Evolutionary conservation across 2,329 filamentous ascomycete genomes (phyloP), one percentile per base, ranked within the genome.

Genomic region (Fusarium oligoseptatum): DNA sequence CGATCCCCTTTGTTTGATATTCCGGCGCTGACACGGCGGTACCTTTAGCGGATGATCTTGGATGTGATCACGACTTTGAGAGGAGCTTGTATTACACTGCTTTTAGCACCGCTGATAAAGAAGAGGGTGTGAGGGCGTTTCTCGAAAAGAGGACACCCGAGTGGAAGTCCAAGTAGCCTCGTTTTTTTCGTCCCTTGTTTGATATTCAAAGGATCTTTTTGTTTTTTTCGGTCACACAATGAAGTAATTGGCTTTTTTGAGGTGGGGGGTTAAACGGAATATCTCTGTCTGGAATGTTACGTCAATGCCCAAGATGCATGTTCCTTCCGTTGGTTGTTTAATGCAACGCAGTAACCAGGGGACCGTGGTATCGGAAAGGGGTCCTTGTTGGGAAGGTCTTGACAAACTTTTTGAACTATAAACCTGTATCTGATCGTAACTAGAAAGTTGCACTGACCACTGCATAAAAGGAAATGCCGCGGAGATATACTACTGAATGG

Each of bases 61-160:
- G 79, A 1, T 72, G 64, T 1, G 79, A 81, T 57, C 78, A 82
- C 41, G 79, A 80, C 48, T 80, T 83, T 70, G 83, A 84, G 68
- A 74, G 81, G 39, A 77, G 76, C 66, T 67, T 84, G 48, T 84
- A 84, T 66, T 84, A 83, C 61, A 78, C 77, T 67, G 80, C 82
- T 3, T 83, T 84, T 68, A 80, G 81, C 15, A 81, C 80, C 1
- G 50, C 60, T 22, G 80, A 82, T 50, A 82, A 82, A 60, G 66
- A 68, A 27, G 80, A 81, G 62, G 80, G 80, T 34, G 77, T 81
- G 20, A 67, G 66, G 9, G 80, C 81, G 8, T 82, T 82, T 60
- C 69, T 82, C 8, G 76, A 81, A 34, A 82, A 77, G 72, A 71
- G 76, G 4, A 57, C 66, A 14, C 76, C 76, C 4, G 60, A 66